Base-by-base conservation (phyloP, 2,329 filamentous ascomycete species). In the Leptosphaerulina australis region DNA sequence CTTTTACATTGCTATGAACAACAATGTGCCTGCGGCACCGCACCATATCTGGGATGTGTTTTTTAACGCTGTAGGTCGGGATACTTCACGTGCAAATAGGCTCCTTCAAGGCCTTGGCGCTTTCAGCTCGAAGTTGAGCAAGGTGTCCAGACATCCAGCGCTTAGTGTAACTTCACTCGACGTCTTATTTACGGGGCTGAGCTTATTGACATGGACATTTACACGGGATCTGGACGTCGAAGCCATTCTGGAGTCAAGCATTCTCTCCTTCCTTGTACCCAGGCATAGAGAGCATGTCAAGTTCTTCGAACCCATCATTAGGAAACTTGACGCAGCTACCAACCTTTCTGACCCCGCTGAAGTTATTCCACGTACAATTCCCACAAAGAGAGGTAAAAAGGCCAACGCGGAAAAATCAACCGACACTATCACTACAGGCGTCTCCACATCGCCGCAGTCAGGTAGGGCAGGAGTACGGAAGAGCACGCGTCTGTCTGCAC, bases 111-210 rank as follows among this genome's bases (percentile, higher is more conserved):
- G 57, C 6, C 44, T 70, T 20, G 59, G 57, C 24, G 58, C 45
- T 12, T 57, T 65, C 3, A 59, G 55, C 1, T 36, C 77, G 74
- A 62, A 68, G 82, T 10, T 73, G 81, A 20, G 78, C 76, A 30
- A 78, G 1, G 75, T 82, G 40, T 76, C 74, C 50, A 81, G 81
- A 43, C 82, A 87, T 62, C 83, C 84, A 0, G 80, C 79, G 17
- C 79, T 87, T 22, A 79, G 79, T 15, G 79, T 77, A 14, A 80
- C 81, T 0, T 81, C 79, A 5, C 80, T 79, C 68, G 85, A 88
- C 66, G 83, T 84, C 1, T 63, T 87, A 11, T 72, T 85, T 26
- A 82, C 79, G 17, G 74, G 75, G 1, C 50, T 82, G 11, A 81
- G 78, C 47, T 66, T 85, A n/a, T 77, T 82, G 1, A 48, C 80